Evolutionary conservation across 2,329 filamentous ascomycete species (phyloP).

Genomic region (Pseudophaeomoniella oleicola): DNA sequence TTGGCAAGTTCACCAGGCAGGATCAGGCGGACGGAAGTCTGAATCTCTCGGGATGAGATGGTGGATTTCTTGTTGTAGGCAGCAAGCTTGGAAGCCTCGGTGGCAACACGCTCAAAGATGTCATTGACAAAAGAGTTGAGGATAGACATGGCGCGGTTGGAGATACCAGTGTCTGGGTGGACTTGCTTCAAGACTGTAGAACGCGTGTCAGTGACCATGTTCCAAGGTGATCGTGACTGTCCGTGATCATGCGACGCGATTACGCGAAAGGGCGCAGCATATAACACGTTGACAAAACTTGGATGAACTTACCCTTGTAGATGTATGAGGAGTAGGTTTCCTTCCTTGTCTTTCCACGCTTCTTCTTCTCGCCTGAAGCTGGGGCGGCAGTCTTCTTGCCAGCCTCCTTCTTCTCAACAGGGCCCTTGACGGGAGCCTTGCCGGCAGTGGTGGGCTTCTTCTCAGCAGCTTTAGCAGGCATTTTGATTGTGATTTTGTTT

Average conservation of each 20-base stretch:
- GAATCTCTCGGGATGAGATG: conserved; percentile 97
- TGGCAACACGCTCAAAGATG: conserved; percentile 98
- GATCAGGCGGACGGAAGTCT: conserved; percentile 96
- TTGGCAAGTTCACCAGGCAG: conserved; percentile 97
- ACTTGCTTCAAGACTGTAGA: conserved; percentile 93
- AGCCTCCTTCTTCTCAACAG: conserved; percentile 98
- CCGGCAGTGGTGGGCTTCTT: conserved; percentile 91
- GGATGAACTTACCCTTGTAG: conserved; percentile 73
- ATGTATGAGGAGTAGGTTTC: conserved; percentile 99
- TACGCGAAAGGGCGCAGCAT: conserved; percentile 4
- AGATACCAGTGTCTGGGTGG: conserved; percentile 99
- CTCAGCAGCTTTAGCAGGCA: conserved; percentile 95
- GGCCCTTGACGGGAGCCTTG: conserved; percentile 77
- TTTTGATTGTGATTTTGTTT: conserved; percentile 40
- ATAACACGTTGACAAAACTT: conserved; percentile 4
- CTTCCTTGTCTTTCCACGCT: conserved; percentile 99
- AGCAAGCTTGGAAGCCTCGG: conserved; percentile 95
- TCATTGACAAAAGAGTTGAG: conserved; percentile 99
- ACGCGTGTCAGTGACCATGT: conserved; percentile 20
- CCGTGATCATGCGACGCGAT: too few relatives aligned
- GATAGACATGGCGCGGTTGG: conserved; percentile 99
- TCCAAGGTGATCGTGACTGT: too few relatives aligned
- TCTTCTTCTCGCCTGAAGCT: conserved; percentile 96
- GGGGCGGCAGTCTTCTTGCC: conserved; percentile 92
- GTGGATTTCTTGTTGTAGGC: conserved; percentile 99